These are phyloP conservation scores for Ormosia semicastrata DNA, from an alignment of 306 rosid genomes.

Conservation along the genomic window DNA sequence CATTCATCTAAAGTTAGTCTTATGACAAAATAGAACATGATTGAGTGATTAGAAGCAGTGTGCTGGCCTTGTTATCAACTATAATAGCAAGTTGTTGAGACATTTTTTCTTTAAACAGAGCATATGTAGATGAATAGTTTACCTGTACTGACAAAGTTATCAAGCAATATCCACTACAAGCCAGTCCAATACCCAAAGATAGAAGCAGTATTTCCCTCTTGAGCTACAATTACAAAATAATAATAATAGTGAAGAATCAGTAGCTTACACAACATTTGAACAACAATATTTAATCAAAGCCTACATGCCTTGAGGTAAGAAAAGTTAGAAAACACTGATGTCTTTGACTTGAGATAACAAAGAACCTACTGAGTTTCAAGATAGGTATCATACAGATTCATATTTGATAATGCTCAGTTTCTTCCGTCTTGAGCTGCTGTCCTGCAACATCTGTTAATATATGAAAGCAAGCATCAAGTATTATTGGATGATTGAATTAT, in stretches of 20 bases:
- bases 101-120: not conserved
- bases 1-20: not conserved
- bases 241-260: constrained; percentile 24
- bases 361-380: constrained; percentile 47
- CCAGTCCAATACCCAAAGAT: constrained; percentile 79
- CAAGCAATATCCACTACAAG: constrained; percentile 81
- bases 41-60: not conserved
- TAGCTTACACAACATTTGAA: constrained; percentile 15
- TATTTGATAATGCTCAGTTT: constrained; percentile 78
- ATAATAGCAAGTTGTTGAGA: not conserved
- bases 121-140: constrained; percentile 19
- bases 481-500: not conserved
- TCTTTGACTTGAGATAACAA: constrained; percentile 31
- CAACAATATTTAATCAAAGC: not conserved
- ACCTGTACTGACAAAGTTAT: constrained; percentile 81
- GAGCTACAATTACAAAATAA: constrained; percentile 51
- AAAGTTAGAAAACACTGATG: not conserved
- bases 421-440: constrained; percentile 73
- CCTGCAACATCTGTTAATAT: constrained; percentile 52
- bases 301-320: not conserved
- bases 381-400: constrained; percentile 81
- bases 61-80: not conserved
- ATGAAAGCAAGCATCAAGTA: constrained; percentile 10
- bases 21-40: constrained; percentile 9
- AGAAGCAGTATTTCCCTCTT: constrained; percentile 83